Percentiles rank a stretch among this genome's conserved stretches.
Evolutionary conservation across 768 basidiomycete genomes (phyloP).

Genomic region (Lactarius tabidus): DNA sequence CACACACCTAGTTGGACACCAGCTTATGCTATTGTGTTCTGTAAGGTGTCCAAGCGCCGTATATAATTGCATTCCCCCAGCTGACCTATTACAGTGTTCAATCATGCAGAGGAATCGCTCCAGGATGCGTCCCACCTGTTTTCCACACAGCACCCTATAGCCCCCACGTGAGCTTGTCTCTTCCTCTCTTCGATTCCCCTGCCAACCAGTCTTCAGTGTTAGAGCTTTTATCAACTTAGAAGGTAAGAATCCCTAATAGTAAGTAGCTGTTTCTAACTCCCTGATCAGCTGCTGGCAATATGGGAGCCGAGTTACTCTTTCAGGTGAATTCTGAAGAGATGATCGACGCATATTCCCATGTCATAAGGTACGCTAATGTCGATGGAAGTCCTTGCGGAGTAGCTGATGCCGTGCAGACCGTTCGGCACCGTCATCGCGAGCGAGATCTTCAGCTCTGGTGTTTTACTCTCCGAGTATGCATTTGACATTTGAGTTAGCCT

Average conservation of each 20-base stretch:
- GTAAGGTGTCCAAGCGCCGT: constrained; percentile 42
- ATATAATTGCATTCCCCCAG: neutral
- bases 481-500: neutral
- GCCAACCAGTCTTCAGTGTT: constrained; percentile 45
- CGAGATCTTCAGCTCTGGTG: constrained; percentile 88
- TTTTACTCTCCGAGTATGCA: constrained; percentile 79
- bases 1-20: constrained; percentile 68
- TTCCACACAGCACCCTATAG: constrained; percentile 81
- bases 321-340: constrained; percentile 95
- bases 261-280: constrained; percentile 1
- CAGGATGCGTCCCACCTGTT: constrained; percentile 95
- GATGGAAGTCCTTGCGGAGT: neutral
- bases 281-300: constrained; percentile 73
- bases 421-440: constrained; percentile 87
- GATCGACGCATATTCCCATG: constrained; percentile 85
- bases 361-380: constrained; percentile 53
- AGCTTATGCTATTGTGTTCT: constrained; percentile 72
- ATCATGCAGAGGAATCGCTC: constrained; percentile 90
- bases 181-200: constrained; percentile 1
- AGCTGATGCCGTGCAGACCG: constrained; percentile 47
- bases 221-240: constrained; percentile 89
- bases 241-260: constrained; percentile 40
- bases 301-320: constrained; percentile 86
- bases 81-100: constrained; percentile 63
- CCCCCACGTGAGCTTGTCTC: constrained; percentile 46